These are phyloP conservation scores for Bimuria novae-zelandiae DNA, from an alignment of 2,329 filamentous ascomycete genomes.

Conservation along the genomic window DNA sequence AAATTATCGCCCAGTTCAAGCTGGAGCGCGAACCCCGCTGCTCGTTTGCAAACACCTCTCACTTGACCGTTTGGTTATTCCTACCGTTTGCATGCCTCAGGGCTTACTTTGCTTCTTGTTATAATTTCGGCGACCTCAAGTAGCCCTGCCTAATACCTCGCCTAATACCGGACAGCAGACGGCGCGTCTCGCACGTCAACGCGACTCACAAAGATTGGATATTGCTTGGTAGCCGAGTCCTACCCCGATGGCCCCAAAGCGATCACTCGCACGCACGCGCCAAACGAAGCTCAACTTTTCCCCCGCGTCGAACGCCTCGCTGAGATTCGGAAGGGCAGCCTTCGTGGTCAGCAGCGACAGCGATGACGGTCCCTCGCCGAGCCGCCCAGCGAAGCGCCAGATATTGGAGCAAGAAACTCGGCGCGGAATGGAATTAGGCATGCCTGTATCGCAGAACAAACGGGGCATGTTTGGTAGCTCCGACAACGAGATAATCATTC, in stretches of 20 bases:
- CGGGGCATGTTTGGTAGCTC: slow-evolving; percentile 34
- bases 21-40: neutral
- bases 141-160: too few relatives aligned
- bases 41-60: neutral
- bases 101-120: too few relatives aligned
- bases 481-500: slow-evolving; percentile 15
- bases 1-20: neutral
- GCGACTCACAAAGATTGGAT: neutral
- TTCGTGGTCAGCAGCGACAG: slow-evolving; percentile 22
- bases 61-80: neutral
- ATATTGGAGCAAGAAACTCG: slow-evolving; percentile 22
- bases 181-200: neutral
- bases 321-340: slow-evolving; percentile 38
- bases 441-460: slow-evolving; percentile 19
- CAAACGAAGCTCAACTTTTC: slow-evolving; percentile 53
- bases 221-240: neutral
- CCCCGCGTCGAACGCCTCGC: slow-evolving; percentile 47
- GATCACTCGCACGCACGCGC: slow-evolving; percentile 31
- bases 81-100: neutral
- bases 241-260: slow-evolving; percentile 29
- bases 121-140: too few relatives aligned
- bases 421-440: slow-evolving; percentile 23
- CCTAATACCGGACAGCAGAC: too few relatives aligned
- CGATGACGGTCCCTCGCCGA: slow-evolving; percentile 23
- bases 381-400: slow-evolving; percentile 31